Evolutionary conservation across 2,329 filamentous ascomycete genomes (phyloP), one percentile per base, ranked within the genome.

Genomic region (Trematosphaeria pertusa): DNA sequence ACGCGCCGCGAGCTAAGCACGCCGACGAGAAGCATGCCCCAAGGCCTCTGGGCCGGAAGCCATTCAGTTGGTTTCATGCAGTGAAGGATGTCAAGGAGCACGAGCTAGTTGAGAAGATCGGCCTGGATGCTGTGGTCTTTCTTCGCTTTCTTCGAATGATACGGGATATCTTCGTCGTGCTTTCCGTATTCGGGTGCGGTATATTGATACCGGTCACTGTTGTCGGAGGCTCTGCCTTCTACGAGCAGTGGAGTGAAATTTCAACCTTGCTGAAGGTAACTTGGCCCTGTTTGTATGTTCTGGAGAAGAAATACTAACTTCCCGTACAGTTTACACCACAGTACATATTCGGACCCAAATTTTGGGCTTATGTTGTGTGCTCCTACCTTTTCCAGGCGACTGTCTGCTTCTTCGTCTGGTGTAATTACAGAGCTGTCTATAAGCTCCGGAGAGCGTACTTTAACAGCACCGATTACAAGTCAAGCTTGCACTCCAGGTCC

Each of bases 1-100:
- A 97, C 73, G 92, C 94, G 3, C 94, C 94, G 20, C 93, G 95
- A 71, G 79, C 94, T 38, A 96, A 95, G 73, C 87, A 97, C 78
- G 91, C 91, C 67, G 93, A 97, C 71, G 86, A 90, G 59, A 91
- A 87, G 72, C 91, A 96, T 76, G 84, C 90, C 5, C 94, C 93
- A 14, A 91, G 91, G 9, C 84, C 87, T 0, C 81, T 97, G 62
- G 89, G 87, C 44, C 94, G 87, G 65, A 89, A 90, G n/a, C 78
- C 92, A 14, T 91, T 96, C 67, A 86, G 90, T 40, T 97, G 94
- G 94, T 67, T 96, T 15, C 77, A 77, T 15, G 91, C 93, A 0
- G 75, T 97, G 34, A 79, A 89, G 70, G 81, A 79, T 52, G 91
- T 89, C 20, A 86, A 83, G 47, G 94, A 97, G 74, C 77, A 85